Base-by-base conservation (phyloP, 2,329 filamentous ascomycete species). In the Anisogramma anomala region DNA sequence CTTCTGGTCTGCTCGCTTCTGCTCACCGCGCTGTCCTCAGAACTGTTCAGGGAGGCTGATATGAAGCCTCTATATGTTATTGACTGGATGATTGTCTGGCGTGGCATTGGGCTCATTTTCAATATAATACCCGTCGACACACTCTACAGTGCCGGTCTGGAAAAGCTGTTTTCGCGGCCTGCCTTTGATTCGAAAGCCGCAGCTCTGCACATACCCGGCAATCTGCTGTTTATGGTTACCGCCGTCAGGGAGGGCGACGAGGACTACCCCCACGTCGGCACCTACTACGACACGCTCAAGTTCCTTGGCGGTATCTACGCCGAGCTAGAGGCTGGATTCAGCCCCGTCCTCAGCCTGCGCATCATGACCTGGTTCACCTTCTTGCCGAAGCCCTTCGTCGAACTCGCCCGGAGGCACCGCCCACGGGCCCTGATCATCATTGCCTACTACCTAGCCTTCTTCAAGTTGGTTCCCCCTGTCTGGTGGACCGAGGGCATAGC, bases 31-130 rank as follows among this genome's bases (percentile, higher is more conserved):
- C 55, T 74, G 4, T 66, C 69, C 8, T 68, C 68, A 4, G 61
- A 72, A 40, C 58, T 58, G 39, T 74, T 76, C 51, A 64, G 69
- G 3, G 67, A 71, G n/a, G 53, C 58, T 0, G 59, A 66, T 35
- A 54, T 55, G 14, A 61, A 58, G 33, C 61, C 63, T 2, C 59
- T 75, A 2, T 72, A 67, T 49, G 64, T 75, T 22, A 53, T 74
- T 33, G 66, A 74, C 51, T 77, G 72, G 71, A 69, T 75, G 56
- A 50, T 65, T 3, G 60, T 76, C 10, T 77, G 71, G 71, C 60
- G 64, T 8, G 72, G 72, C 8, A 74, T 69, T 19, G 62, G 68
- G 22, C 53, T 69, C 13, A 68, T 75, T 22, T 56, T 73, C 28
- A 55, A 66, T 0, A 45, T 68, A 10, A 58, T 63, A 28, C 49